Percentiles rank a stretch among this genome's conserved stretches.
phyloP scores from a whole-genome alignment of 495 filamentous ascomycete genomes.

The Penicillium argentinense region DNA sequence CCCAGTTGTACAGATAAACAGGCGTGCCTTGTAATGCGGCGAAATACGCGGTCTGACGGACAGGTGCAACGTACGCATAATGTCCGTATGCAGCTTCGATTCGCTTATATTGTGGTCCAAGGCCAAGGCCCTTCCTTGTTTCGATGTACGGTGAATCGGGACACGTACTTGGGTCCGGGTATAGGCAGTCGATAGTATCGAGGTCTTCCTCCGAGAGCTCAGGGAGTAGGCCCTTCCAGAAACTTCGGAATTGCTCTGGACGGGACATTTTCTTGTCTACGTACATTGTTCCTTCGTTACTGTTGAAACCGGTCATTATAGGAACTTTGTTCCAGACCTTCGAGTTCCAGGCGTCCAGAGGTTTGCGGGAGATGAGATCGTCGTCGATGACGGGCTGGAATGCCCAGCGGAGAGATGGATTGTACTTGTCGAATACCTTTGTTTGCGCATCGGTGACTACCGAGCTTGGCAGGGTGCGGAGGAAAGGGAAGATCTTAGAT shows the following conservation, averaged over 20 bases:
- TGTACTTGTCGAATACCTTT: slow-evolving; percentile 52
- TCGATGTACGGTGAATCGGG: slow-evolving; percentile 38
- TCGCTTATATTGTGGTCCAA: slow-evolving; percentile 57
- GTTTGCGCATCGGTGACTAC: slow-evolving; percentile 50
- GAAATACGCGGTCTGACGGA: slow-evolving; percentile 59
- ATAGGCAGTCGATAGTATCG: slow-evolving; percentile 50
- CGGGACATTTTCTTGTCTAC: slow-evolving; percentile 47
- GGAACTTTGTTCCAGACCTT: slow-evolving; percentile 56
- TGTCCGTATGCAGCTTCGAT: slow-evolving; percentile 64
- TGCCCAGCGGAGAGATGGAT: slow-evolving; percentile 58
- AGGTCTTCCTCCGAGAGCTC: slow-evolving; percentile 45
- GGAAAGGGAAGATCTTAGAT: slow-evolving; percentile 46
- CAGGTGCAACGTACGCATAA: slow-evolving; percentile 66
- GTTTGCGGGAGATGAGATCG: slow-evolving; percentile 54
- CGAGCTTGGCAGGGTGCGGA: slow-evolving; percentile 48
- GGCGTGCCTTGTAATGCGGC: slow-evolving; percentile 37
- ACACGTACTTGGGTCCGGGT: slow-evolving; percentile 53
- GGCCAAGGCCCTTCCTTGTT: slow-evolving; percentile 27
- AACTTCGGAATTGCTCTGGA: slow-evolving; percentile 49
- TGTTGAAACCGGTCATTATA: slow-evolving; percentile 64
- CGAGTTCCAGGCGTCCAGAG: slow-evolving; percentile 55
- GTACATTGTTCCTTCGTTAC: slow-evolving; percentile 64
- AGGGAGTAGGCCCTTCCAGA: slow-evolving; percentile 58
- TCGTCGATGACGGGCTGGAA: slow-evolving; percentile 68
- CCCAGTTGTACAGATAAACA: slow-evolving; percentile 62